Evolutionary conservation across 768 basidiomycete species (phyloP).

Genomic region (Boletus eberwhitei): DNA sequence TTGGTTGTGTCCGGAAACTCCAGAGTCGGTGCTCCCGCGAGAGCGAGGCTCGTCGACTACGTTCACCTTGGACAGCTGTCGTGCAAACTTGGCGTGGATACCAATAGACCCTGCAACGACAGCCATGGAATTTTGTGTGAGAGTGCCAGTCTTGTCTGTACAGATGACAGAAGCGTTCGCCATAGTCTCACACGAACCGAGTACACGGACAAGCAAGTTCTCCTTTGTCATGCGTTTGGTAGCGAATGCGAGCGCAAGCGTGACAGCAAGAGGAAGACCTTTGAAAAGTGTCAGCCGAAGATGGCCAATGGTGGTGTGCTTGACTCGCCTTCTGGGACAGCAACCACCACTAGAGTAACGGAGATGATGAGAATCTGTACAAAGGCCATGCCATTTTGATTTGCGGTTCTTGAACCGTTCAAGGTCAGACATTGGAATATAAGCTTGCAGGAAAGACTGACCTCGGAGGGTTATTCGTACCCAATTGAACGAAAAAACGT

Average conservation of each 20-base stretch:
- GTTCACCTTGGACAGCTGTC: constrained; percentile 67
- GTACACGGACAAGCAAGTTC: constrained; percentile 91
- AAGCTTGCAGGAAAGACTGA: constrained; percentile 24
- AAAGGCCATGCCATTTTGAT: constrained; percentile 84
- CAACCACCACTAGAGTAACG: constrained; percentile 87
- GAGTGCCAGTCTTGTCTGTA: constrained; percentile 95
- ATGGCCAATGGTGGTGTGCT: neutral
- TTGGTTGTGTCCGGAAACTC: constrained; percentile 39
- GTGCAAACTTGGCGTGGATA: constrained; percentile 91
- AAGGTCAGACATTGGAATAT: constrained; percentile 7
- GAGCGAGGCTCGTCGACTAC: constrained; percentile 49
- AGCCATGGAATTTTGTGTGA: constrained; percentile 93
- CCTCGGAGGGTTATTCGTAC: constrained; percentile 54
- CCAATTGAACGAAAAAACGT: constrained; percentile 89
- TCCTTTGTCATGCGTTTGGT: constrained; percentile 98
- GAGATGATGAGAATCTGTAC: constrained; percentile 92
- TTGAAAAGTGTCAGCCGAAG: constrained; percentile 1
- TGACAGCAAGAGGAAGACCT: constrained; percentile 94
- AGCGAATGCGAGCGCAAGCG: constrained; percentile 93
- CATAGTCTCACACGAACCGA: constrained; percentile 98
- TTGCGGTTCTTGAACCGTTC: constrained; percentile 49
- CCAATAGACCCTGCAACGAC: constrained; percentile 96
- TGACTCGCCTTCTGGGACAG: constrained; percentile 72
- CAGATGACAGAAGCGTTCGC: constrained; percentile 95
- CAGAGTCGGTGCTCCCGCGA: constrained; percentile 32